A percentile compares a stretch with the other conserved stretches of the same genome.
Evolutionary conservation across 2,329 filamentous ascomycete species (phyloP).

Genomic region (Lasiodiplodia citricola): DNA sequence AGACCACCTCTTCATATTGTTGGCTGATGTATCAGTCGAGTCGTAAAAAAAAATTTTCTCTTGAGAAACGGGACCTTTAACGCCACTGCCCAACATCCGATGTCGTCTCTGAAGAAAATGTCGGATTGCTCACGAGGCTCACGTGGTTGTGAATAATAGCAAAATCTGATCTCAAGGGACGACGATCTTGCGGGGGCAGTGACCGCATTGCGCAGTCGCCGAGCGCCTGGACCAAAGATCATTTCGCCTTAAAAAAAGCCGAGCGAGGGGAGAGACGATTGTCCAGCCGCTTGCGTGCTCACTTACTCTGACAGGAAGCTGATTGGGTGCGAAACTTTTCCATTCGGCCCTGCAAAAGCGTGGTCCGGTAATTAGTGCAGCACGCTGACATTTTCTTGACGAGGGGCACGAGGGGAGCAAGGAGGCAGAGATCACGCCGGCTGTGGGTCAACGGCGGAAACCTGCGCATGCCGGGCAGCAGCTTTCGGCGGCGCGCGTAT

Average conservation of each 20-base stretch:
- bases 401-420: constrained; percentile 14
- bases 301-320: constrained; percentile 8
- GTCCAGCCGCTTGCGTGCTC: constrained; percentile 24
- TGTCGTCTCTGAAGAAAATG: not conserved
- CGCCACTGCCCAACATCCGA: not conserved
- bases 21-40: not conserved
- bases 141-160: constrained; percentile 3
- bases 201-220: constrained; percentile 22
- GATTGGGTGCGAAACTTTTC: constrained; percentile 21
- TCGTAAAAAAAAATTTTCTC: not conserved
- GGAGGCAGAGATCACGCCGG: constrained; percentile 19
- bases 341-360: constrained; percentile 14
- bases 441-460: constrained; percentile 14
- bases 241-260: constrained; percentile 13
- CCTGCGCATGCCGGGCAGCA: constrained; percentile 20
- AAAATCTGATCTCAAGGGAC: constrained; percentile 20
- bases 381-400: constrained; percentile 1
- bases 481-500: constrained; percentile 13
- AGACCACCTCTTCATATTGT: not conserved
- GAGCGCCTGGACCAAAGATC: constrained; percentile 15
- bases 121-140: not conserved
- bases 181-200: constrained; percentile 23
- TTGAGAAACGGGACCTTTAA: too few relatives aligned
- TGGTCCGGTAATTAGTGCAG: constrained; percentile 20
- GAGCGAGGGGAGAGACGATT: constrained; percentile 10